These are phyloP conservation scores for Pisolithus marmoratus DNA, from an alignment of 768 basidiomycete genomes.

Conservation along the genomic window DNA sequence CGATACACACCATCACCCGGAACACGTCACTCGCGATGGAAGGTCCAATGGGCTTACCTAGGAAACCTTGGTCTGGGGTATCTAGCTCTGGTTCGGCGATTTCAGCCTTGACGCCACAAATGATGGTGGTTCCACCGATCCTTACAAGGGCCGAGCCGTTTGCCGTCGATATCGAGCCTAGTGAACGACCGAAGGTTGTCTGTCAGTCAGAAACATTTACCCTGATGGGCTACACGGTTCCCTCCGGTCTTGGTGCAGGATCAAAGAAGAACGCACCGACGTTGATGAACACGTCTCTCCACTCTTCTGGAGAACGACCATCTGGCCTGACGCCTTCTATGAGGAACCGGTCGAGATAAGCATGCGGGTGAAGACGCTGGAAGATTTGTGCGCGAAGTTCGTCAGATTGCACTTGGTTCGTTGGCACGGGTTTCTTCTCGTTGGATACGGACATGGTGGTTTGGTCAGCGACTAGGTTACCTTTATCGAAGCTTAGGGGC, in stretches of 20 bases:
- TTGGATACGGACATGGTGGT: not conserved
- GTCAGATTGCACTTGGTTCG: conserved; percentile 10
- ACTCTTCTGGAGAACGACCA: conserved; percentile 62
- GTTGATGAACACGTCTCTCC: conserved; percentile 75
- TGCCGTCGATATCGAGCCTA: conserved; percentile 92
- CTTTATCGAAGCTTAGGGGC: not conserved
- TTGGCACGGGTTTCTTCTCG: too few relatives aligned
- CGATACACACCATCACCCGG: not conserved
- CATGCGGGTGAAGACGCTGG: conserved; percentile 82
- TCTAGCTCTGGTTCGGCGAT: conserved; percentile 87
- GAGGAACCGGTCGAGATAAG: conserved; percentile 85
- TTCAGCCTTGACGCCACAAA: conserved; percentile 95
- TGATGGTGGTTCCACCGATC: conserved; percentile 88
- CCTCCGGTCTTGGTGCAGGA: not conserved
- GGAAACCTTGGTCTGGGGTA: conserved; percentile 65
- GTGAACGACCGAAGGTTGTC: not conserved
- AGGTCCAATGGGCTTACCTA: conserved; percentile 51
- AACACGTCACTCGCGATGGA: not conserved
- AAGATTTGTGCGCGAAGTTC: conserved; percentile 45
- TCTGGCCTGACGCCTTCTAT: conserved; percentile 76
- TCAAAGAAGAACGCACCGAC: conserved; percentile 51
- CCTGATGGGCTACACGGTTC: not conserved
- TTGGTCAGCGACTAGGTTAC: not conserved
- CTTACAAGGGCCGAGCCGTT: conserved; percentile 89
- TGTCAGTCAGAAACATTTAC: not conserved